Conservation (phyloP, 441 rosid species). For the Pelargonium australe region DNA sequence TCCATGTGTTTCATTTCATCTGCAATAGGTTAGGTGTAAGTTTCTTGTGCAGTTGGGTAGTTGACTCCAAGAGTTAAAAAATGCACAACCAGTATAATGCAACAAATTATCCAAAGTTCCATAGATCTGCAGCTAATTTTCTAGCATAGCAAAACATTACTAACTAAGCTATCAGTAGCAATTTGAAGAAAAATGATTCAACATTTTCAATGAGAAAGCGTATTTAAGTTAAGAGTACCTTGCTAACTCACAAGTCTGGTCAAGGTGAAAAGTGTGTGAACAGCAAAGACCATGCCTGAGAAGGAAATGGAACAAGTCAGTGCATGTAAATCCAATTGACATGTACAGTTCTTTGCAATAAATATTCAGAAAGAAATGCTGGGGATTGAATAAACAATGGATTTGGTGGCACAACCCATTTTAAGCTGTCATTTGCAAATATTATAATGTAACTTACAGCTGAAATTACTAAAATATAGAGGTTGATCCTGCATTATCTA, state of each 20-base stretch:
- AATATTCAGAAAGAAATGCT: constrained; percentile 3
- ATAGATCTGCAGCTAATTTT: neutral
- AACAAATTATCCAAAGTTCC: neutral
- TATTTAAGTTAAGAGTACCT: neutral
- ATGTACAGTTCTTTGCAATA: neutral
- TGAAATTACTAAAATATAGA: constrained; percentile 7
- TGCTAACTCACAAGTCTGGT: constrained; percentile 1
- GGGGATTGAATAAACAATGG: constrained; percentile 17
- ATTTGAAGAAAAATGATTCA: neutral
- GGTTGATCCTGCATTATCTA: constrained; percentile 11
- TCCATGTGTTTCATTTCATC: neutral
- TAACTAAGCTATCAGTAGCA: neutral
- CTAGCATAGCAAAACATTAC: neutral
- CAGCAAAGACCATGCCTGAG: neutral
- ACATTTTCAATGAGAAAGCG: no score
- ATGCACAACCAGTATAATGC: neutral
- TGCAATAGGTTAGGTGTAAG: neutral
- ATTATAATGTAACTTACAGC: constrained; percentile 10
- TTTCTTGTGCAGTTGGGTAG: constrained; percentile 2
- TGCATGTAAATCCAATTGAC: constrained; percentile 5
- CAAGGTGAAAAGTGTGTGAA: neutral
- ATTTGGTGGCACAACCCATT: constrained; percentile 32
- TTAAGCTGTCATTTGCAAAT: constrained; percentile 20
- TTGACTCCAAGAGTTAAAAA: neutral
- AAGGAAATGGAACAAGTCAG: neutral